These are phyloP conservation scores for Starmera quercuum DNA, from an alignment of 805 yeast genomes.

Conservation along the genomic window DNA sequence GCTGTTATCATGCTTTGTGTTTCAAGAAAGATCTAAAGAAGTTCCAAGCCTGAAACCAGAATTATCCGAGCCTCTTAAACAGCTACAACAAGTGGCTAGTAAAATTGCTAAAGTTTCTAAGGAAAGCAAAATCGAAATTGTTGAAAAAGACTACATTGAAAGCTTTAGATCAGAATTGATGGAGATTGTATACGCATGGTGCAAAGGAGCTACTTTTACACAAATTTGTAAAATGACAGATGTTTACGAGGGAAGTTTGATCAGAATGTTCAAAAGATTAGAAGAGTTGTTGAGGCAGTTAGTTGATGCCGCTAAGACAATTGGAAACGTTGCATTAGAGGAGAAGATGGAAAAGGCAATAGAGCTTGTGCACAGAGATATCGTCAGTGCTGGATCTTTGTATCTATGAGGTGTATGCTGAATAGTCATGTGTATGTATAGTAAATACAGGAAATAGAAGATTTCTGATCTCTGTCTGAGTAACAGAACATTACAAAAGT, in stretches of 20 bases:
- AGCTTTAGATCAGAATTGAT: constrained; percentile 86
- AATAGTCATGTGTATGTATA: no score
- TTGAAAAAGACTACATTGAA: constrained; percentile 89
- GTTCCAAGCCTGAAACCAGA: constrained; percentile 82
- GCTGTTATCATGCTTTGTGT: constrained; percentile 86
- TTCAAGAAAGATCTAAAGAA: constrained; percentile 92
- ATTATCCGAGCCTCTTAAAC: constrained; percentile 84
- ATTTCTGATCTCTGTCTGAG: no score
- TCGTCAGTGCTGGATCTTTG: constrained; percentile 93
- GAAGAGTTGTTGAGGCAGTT: constrained; percentile 91
- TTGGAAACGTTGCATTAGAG: constrained; percentile 83
- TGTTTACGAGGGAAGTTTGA: constrained; percentile 94
- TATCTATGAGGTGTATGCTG: constrained; percentile 36
- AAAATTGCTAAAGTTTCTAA: constrained; percentile 83
- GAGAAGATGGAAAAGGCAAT: constrained; percentile 83
- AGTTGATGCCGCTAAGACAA: constrained; percentile 86
- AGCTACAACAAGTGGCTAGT: constrained; percentile 84
- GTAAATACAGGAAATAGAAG: background rate
- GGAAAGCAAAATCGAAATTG: constrained; percentile 84
- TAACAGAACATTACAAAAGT: no score
- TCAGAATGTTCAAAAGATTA: constrained; percentile 87
- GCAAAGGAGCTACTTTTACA: constrained; percentile 91
- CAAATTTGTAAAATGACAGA: constrained; percentile 99
- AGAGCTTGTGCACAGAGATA: constrained; percentile 87
- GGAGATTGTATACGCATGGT: constrained; percentile 97